Conservation (phyloP, 257 asterid genomes). For the Ophiorrhiza pumila region DNA sequence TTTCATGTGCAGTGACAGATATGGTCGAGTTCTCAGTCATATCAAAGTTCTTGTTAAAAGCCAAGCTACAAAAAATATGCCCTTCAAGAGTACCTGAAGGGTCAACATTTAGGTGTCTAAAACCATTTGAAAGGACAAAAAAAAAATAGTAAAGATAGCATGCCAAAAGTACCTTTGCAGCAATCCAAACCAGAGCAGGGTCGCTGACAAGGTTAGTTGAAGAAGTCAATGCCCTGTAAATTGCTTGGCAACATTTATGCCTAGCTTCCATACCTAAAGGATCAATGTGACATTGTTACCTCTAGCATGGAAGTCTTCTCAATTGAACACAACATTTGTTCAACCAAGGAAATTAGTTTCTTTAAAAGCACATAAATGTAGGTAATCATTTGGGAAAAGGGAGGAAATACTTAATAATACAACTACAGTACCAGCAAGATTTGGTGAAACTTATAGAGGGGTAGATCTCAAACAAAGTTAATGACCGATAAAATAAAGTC, state of each 20-base stretch:
- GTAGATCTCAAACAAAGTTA: neutral
- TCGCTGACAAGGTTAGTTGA: slow-evolving; percentile 55
- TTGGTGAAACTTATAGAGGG: neutral
- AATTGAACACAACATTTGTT: neutral
- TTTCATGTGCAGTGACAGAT: too few relatives aligned
- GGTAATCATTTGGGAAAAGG: neutral
- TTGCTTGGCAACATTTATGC: slow-evolving; percentile 78
- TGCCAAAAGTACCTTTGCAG: slow-evolving; percentile 53
- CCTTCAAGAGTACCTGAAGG: neutral
- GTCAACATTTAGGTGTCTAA: neutral
- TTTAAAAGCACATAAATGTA: neutral
- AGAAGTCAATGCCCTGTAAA: slow-evolving; percentile 48
- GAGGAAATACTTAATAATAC: neutral
- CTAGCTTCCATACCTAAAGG: slow-evolving; percentile 93
- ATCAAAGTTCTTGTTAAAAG: neutral
- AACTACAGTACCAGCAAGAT: neutral
- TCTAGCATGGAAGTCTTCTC: neutral
- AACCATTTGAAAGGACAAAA: neutral
- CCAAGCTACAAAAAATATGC: neutral
- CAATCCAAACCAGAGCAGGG: slow-evolving; percentile 43
- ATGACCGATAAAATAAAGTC: slow-evolving; percentile 13
- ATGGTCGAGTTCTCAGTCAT: too few relatives aligned
- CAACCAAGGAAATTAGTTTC: neutral
- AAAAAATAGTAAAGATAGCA: neutral
- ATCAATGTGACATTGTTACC: slow-evolving; percentile 3